phyloP scores from a whole-genome alignment of 441 rosid genomes.

The Heliophila coronopifolia region DNA sequence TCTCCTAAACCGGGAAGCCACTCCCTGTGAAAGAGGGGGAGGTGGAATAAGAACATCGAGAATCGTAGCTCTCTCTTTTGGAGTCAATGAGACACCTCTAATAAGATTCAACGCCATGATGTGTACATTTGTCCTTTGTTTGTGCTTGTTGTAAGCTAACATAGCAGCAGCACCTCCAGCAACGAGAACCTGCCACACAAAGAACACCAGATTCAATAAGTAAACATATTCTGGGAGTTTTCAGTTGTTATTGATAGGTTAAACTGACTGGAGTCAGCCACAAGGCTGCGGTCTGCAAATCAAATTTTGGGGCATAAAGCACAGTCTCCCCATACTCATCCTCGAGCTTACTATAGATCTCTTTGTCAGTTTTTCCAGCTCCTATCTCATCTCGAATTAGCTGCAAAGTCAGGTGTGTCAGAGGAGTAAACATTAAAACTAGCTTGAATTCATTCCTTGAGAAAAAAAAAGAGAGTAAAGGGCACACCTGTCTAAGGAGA shows the following conservation, averaged over 20 bases:
- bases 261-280: slow-evolving; percentile 88
- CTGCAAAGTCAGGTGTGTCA: slow-evolving; percentile 35
- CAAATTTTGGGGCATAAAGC: slow-evolving; percentile 88
- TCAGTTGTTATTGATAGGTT: neutral
- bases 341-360: slow-evolving; percentile 79
- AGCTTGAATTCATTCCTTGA: neutral
- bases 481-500: slow-evolving; percentile 68
- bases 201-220: slow-evolving; percentile 6
- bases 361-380: slow-evolving; percentile 80
- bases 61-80: slow-evolving; percentile 77
- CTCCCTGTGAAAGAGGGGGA: slow-evolving; percentile 36
- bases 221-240: neutral
- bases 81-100: slow-evolving; percentile 74
- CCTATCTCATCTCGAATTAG: slow-evolving; percentile 81
- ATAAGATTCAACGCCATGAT: slow-evolving; percentile 78
- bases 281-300: slow-evolving; percentile 81
- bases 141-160: slow-evolving; percentile 63
- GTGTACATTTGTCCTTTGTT: slow-evolving; percentile 67
- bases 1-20: slow-evolving; percentile 42
- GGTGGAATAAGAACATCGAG: slow-evolving; percentile 86
- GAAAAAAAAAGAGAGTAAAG: neutral
- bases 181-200: slow-evolving; percentile 49
- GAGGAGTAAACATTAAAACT: neutral
- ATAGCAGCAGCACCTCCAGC: slow-evolving; percentile 68
- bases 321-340: slow-evolving; percentile 90